Evolutionary conservation across 1,139 yeast species (phyloP).

Genomic region (Candida sp.): DNA sequence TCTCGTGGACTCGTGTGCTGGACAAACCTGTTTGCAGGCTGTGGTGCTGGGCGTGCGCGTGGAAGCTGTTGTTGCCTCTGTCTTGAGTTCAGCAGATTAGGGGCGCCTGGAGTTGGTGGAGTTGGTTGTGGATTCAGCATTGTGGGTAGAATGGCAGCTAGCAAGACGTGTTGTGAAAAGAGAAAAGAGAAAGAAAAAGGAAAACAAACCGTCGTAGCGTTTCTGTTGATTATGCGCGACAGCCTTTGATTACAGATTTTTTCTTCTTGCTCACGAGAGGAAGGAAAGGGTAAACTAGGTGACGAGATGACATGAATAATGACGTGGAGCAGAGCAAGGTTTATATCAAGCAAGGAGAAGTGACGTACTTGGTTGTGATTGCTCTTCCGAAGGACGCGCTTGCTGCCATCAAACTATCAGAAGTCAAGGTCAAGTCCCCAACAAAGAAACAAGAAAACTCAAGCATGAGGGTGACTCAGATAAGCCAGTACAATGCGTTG

Average conservation of each 20-base stretch:
- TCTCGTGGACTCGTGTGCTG: not conserved
- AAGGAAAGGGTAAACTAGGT: conserved; percentile 1
- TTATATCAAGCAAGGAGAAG: too few relatives aligned
- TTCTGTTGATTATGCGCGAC: not conserved
- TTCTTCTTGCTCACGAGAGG: conserved; percentile 3
- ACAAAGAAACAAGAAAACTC: conserved; percentile 14
- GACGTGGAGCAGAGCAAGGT: too few relatives aligned
- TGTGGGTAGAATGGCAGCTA: not conserved
- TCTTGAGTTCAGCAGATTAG: too few relatives aligned
- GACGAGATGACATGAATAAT: too few relatives aligned
- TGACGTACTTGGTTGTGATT: too few relatives aligned
- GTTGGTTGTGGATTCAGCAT: conserved; percentile 3
- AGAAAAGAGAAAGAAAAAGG: not conserved
- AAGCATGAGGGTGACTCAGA: conserved; percentile 30
- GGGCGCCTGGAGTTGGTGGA: not conserved
- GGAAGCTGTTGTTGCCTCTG: conserved; percentile 5
- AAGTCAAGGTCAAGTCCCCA: too few relatives aligned
- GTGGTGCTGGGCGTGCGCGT: conserved; percentile 4
- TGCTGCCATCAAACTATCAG: too few relatives aligned
- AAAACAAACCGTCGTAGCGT: not conserved
- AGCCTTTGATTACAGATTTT: too few relatives aligned
- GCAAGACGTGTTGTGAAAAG: conserved; percentile 1
- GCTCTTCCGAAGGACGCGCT: too few relatives aligned
- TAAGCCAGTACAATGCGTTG: conserved; percentile 29
- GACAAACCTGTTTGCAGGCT: not conserved